These are phyloP conservation scores for Sideroxylon spinosum DNA, from an alignment of 179 eudicot genomes.

Conservation along the genomic window DNA sequence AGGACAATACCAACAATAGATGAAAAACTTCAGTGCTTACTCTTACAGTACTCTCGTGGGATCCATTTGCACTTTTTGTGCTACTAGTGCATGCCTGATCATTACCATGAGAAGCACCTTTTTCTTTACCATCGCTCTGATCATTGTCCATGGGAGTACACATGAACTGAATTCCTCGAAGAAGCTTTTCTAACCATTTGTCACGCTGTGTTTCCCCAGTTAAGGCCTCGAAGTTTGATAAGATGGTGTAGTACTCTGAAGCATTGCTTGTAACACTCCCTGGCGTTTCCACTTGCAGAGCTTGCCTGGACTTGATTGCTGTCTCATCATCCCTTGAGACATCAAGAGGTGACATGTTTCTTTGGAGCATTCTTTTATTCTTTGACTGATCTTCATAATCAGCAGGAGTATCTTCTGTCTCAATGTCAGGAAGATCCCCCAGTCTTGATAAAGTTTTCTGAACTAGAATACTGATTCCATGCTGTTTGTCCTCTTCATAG, in stretches of 20 bases:
- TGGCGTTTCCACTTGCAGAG: constrained; percentile 66
- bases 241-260: constrained; percentile 56
- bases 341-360: constrained; percentile 55
- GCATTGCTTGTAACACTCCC: constrained; percentile 51
- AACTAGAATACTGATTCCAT: constrained; percentile 83
- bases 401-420: constrained; percentile 43
- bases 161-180: constrained; percentile 56
- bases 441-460: constrained; percentile 71
- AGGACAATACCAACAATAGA: neutral
- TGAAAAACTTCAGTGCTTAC: constrained; percentile 24
- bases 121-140: constrained; percentile 43
- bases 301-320: constrained; percentile 37
- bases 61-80: constrained; percentile 22
- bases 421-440: constrained; percentile 74
- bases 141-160: constrained; percentile 36
- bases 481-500: constrained; percentile 80
- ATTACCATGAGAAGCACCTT: constrained; percentile 24
- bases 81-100: constrained; percentile 26
- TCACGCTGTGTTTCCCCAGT: constrained; percentile 75
- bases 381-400: constrained; percentile 53
- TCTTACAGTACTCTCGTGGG: constrained; percentile 36
- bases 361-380: constrained; percentile 52
- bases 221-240: constrained; percentile 58
- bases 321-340: constrained; percentile 79
- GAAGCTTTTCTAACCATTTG: constrained; percentile 87